These are phyloP conservation scores for Wallacemonas sp. DNA, from an alignment of 208 protist species.

Conservation along the genomic window DNA sequence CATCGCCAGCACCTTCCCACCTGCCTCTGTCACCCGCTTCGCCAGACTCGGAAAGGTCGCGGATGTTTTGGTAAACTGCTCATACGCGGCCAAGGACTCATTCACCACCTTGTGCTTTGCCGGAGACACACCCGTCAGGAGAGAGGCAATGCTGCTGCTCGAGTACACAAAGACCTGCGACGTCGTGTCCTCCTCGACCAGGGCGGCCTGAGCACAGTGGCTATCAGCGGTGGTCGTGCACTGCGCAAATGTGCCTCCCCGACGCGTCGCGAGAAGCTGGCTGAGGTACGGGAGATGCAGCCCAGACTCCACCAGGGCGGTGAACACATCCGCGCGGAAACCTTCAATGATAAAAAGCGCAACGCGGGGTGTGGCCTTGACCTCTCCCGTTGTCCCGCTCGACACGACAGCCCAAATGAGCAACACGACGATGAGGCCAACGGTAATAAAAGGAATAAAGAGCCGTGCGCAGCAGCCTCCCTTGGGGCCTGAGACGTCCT, in stretches of 20 bases:
- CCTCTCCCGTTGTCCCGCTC: conserved; percentile 38
- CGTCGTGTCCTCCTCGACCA: conserved; percentile 41
- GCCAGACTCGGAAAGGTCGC: conserved; percentile 51
- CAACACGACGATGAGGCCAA: conserved; percentile 32
- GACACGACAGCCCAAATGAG: conserved; percentile 36
- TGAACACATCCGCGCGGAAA: conserved; percentile 56
- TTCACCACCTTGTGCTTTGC: conserved; percentile 43
- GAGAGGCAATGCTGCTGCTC: conserved; percentile 44
- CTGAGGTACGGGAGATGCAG: conserved; percentile 66
- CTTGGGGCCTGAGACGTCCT: conserved; percentile 38
- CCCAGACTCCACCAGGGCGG: conserved; percentile 37
- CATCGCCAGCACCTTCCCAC: conserved; percentile 37
- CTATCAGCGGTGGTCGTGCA: conserved; percentile 38
- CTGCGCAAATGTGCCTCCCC: conserved; percentile 35
- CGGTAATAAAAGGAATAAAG: conserved; percentile 54
- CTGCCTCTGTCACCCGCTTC: conserved; percentile 43
- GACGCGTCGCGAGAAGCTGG: conserved; percentile 24
- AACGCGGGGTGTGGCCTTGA: conserved; percentile 43
- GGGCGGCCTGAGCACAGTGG: conserved; percentile 57
- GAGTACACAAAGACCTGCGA: conserved; percentile 39
- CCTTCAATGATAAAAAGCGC: conserved; percentile 72
- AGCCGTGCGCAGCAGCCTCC: conserved; percentile 70
- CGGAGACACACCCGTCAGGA: conserved; percentile 63
- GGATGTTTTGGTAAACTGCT: conserved; percentile 38
- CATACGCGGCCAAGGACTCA: conserved; percentile 37